Evolutionary conservation across 768 basidiomycete species (phyloP), one percentile per base, ranked within the genome.

Genomic region (Boletellus sp.): DNA sequence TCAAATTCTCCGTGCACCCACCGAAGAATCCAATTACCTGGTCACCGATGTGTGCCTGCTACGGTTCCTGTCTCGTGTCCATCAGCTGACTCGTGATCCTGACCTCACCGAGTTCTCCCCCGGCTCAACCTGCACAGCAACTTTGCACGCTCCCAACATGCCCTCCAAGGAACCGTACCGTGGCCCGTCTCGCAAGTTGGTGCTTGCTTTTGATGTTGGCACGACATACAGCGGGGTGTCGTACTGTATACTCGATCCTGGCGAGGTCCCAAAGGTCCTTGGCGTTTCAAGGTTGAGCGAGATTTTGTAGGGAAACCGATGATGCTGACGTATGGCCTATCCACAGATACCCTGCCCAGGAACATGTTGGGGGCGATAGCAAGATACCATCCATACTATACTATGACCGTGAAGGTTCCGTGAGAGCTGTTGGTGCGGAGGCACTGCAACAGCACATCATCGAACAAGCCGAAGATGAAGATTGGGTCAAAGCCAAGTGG

Each of bases 301-400:
- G 6, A 11, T 9, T 13, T 10, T 38, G 28, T 37, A 6, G 4
- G 15, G 8, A 32, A 20, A 13, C 1, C 2, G 11, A 10, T 26
- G 3, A 15, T n/a, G 2, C 28, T 51, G 35, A 50, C 4, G 1
- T 6, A n/a, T 6, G 3, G 2, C 4, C 22, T 24, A 20, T 10
- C 38, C 12, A 3, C 32, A 78, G 78, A 48, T 78, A 72, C 49
- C 79, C 76, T 6, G 72, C 70, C 1, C 76, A 76, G 50, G 72
- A 75, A n/a, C 63, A 70, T 4, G 63, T 71, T n/a, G 73, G 72
- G 3, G 72, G 74, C 5, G 72, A 77, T 45, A 72, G 68, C 20
- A 80, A 78, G 50, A 75, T 80, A 36, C 78, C 76, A 0, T 74
- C 76, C 0, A 63, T 77, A 28, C 48, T 80, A 13, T 75, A 74